These are phyloP conservation scores for Hanseniaspora singularis DNA, from an alignment of 805 yeast species.

Conservation along the genomic window DNA sequence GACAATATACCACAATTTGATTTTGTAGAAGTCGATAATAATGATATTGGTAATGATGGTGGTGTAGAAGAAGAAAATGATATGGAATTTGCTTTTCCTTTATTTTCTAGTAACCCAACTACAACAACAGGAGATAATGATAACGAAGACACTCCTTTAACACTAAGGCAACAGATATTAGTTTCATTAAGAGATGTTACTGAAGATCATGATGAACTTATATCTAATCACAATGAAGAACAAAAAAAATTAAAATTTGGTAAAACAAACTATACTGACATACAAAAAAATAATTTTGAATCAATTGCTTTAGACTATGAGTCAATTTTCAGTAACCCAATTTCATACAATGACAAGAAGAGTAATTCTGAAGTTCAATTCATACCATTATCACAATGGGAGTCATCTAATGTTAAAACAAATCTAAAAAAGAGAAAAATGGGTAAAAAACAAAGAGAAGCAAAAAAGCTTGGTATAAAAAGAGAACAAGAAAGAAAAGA, in stretches of 20 bases:
- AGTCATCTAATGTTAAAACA: conserved; percentile 14
- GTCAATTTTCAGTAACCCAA: background rate
- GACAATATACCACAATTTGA: conserved; percentile 4
- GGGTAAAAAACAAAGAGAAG: conserved; percentile 27
- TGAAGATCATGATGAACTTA: conserved; percentile 3
- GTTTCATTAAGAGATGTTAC: conserved; percentile 9
- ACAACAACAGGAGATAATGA: background rate
- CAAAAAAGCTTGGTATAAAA: conserved; percentile 22
- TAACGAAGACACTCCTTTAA: background rate
- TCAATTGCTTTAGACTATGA: background rate
- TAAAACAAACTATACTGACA: background rate
- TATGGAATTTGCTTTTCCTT: conserved; percentile 13
- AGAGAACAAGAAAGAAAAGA: conserved; percentile 22
- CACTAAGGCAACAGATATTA: background rate
- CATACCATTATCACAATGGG: conserved; percentile 20
- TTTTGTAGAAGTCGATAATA: conserved; percentile 9
- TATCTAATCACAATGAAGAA: background rate
- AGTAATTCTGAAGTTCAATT: conserved; percentile 17
- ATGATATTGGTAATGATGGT: background rate
- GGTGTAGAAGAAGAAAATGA: background rate
- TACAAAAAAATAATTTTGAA: background rate
- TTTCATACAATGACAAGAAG: conserved; percentile 1
- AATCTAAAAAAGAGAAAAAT: conserved; percentile 22
- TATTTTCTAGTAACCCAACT: conserved; percentile 5
- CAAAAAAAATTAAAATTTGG: conserved; percentile 1